Percentiles rank a stretch among this genome's conserved stretches.
Evolutionary conservation across 805 yeast genomes (phyloP).

Genomic region (Jamesozyma gamospora): DNA sequence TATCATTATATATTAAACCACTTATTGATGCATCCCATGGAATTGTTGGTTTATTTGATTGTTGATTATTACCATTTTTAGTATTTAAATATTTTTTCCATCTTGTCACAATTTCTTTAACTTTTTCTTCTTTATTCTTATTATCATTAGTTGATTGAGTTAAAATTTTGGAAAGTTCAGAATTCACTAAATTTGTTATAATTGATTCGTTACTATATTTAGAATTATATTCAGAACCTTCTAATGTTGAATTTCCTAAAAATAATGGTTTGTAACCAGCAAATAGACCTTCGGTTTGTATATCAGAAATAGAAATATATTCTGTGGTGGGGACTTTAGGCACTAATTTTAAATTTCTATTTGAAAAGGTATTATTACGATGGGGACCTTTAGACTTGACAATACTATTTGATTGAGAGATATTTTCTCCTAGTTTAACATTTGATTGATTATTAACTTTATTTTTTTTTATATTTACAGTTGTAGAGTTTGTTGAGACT

Average conservation of each 20-base stretch:
- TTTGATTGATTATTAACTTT: background rate
- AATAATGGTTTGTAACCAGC: conserved; percentile 40
- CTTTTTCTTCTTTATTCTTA: background rate
- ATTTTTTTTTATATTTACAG: background rate
- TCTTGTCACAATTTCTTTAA: background rate
- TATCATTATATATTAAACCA: conserved; percentile 29
- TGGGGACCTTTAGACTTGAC: background rate
- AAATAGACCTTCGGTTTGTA: conserved; percentile 33
- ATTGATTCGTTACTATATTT: conserved; percentile 1
- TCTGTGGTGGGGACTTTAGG: conserved; percentile 26
- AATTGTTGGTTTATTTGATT: conserved; percentile 19
- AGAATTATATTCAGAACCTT: conserved; percentile 2
- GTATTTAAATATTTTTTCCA: background rate
- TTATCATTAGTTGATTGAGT: background rate
- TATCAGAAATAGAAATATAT: conserved; percentile 19
- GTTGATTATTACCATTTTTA: background rate
- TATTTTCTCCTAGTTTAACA: no score
- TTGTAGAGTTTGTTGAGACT: background rate
- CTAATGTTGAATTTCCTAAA: conserved; percentile 29
- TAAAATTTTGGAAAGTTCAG: background rate
- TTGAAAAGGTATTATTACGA: background rate
- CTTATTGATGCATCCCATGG: conserved; percentile 35
- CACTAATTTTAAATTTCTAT: conserved; percentile 9
- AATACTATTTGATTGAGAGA: background rate
- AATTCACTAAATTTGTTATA: background rate